Conservation (phyloP, 306 rosid genomes). For the Sicyos baderoa region DNA sequence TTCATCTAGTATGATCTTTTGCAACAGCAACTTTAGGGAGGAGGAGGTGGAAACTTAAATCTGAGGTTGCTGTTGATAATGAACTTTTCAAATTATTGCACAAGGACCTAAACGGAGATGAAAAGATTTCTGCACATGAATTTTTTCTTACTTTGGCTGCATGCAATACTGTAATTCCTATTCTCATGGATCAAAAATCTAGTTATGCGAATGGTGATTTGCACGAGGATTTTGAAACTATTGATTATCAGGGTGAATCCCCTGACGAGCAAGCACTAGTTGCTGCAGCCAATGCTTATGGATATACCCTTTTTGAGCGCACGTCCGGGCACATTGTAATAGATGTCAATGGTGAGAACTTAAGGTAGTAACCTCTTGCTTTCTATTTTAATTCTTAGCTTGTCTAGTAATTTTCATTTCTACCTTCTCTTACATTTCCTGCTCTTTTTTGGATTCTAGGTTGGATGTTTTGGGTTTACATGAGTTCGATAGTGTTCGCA, state of each 20-base stretch:
- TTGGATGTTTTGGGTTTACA: constrained; percentile 93
- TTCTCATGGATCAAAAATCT: constrained; percentile 32
- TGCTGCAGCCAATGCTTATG: constrained; percentile 86
- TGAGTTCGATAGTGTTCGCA: constrained; percentile 93
- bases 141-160: constrained; percentile 96
- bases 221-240: constrained; percentile 31
- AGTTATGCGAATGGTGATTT: constrained; percentile 34
- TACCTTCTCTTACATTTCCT: neutral
- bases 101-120: constrained; percentile 38
- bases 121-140: constrained; percentile 62
- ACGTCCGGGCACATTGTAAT: constrained; percentile 92
- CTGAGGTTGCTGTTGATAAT: constrained; percentile 55
- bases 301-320: constrained; percentile 91
- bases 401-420: neutral
- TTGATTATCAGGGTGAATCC: constrained; percentile 92
- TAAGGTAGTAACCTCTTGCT: constrained; percentile 60
- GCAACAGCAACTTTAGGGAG: constrained; percentile 36
- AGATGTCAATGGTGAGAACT: constrained; percentile 84
- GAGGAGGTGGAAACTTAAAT: constrained; percentile 66
- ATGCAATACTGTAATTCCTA: constrained; percentile 92
- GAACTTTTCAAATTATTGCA: constrained; percentile 51
- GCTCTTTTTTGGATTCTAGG: constrained; percentile 40
- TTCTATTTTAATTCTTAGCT: constrained; percentile 20
- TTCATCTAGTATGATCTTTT: constrained; percentile 21
- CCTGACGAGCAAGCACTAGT: constrained; percentile 98